Base-by-base conservation (phyloP, 2,329 filamentous ascomycete genomes). In the Intubia oerlemansii region DNA sequence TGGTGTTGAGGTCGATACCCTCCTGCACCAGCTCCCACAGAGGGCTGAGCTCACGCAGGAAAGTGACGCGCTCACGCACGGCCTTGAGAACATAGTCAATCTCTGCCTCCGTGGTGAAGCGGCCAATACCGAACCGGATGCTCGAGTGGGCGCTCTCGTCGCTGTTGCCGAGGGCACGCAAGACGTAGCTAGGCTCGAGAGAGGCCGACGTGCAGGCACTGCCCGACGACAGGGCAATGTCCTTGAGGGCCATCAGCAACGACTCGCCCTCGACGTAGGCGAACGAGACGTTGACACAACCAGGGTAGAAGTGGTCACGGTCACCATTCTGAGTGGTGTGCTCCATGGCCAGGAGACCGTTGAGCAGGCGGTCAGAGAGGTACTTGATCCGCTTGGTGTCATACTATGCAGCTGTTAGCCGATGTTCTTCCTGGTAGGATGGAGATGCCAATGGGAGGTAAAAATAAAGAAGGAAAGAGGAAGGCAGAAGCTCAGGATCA, bases 181-280 rank as follows among this genome's bases (percentile, higher is more conserved):
- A 65, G 26, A 98, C 88, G 49, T 98, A 98, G 49, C 80, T 91
- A 11, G 88, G 88, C 51, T 98, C 88, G 19, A 98, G 59, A 1
- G 88, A 98, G 1, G 88, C 88, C 5, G 85, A 95, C 3, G 88
- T 98, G 54, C 88, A 98, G 5, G 88, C 88, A 44, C 82, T 93
- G 32, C 88, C 88, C 0, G 88, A 98, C 6, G 85, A 95, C 20
- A 98, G 59, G 0, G 88, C 88, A 51, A 98, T 93, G 41, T 98
- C 88, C 54, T 98, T 98, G 25, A 98, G 57, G 0, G 88, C 88
- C 88, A 98, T 98, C 37, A 98, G 64, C 2, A 98, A 72, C 3
- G 88, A 95, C 53, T 98, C 88, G 40, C 88, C 88, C 53, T 98
- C 88, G 5, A 98, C 82, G 44, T 98, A 98, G 19, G 88, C 85